A percentile compares a stretch with the other conserved stretches of the same genome.
Evolutionary conservation across 1,284 basidiomycete genomes (phyloP).

Genomic region (Naganishia liquefaciens): DNA sequence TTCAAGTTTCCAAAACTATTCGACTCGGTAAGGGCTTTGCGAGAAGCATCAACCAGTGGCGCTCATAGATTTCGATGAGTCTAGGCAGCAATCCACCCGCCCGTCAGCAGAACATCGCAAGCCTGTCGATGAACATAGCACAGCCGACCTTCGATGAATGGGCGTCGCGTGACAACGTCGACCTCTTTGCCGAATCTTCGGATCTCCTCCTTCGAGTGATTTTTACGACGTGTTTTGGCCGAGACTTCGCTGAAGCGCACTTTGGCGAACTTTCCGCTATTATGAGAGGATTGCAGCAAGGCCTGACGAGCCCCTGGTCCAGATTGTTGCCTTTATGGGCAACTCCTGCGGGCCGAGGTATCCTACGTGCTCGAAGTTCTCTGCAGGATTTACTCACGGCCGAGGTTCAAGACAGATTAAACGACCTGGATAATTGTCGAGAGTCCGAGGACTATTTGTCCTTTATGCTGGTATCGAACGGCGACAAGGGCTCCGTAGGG

Average conservation of each 20-base stretch:
- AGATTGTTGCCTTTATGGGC: conserved; percentile 25
- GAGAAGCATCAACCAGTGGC: too few species aligned
- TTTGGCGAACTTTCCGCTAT: neutral
- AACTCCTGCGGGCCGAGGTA: conserved; percentile 7
- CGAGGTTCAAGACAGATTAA: conserved; percentile 1
- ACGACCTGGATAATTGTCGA: conserved; percentile 3
- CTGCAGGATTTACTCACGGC: neutral
- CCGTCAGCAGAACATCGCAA: too few species aligned
- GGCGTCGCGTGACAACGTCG: neutral
- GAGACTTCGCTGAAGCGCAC: conserved; percentile 2
- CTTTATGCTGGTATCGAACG: neutral
- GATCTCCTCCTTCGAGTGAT: conserved; percentile 7
- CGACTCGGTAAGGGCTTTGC: too few species aligned
- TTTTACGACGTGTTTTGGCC: conserved; percentile 7
- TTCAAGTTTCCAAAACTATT: too few species aligned
- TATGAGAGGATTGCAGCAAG: neutral
- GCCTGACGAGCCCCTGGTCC: conserved; percentile 6
- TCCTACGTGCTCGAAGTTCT: neutral
- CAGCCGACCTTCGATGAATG: neutral
- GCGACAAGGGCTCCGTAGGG: neutral
- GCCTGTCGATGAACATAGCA: neutral
- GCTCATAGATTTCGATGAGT: too few species aligned
- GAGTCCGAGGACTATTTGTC: conserved; percentile 17
- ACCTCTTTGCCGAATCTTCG: neutral
- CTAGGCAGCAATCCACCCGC: too few species aligned